Evolutionary conservation across 108 stramenopile species (phyloP), one percentile per base, ranked within the genome.

Genomic region (Cyclotella choctawhatcheeana): DNA sequence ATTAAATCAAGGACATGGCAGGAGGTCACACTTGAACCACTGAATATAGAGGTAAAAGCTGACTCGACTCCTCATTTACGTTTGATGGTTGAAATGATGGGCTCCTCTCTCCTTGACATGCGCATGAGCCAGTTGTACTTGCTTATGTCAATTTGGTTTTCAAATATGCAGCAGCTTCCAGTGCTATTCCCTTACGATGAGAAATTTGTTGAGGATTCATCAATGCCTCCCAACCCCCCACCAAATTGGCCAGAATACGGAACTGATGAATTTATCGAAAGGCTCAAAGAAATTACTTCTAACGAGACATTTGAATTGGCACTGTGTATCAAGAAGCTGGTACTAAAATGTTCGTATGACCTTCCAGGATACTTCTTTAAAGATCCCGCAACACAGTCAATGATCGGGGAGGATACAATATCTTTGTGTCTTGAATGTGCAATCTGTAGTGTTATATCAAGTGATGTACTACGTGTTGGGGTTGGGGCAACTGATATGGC

Each of bases 141-240:
- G 20, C 47, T 95, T 18, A 53, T 95, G 63, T 89, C 89, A 6
- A 58, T 93, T 34, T 95, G 89, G 89, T 92, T 83, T 66, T 64
- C 67, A n/a, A 95, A 95, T 64, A 93, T 93, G 91, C 81, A 89
- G 58, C 89, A 95, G 58, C 73, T 95, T 21, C 91, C 91, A 16
- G 44, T 84, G 14, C 61, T 91, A 70, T 95, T 91, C 65, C 89
- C 90, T 10, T 87, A 86, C 40, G 59, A 80, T 18, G 27, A 66
- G 0, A 67, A 67, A 22, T 56, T 81, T 40, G 44, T 92, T 32
- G 58, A 85, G 45, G 64, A 64, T 29, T 76, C 47, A 21, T 84
- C 86, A 43, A 76, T 12, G 5, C 44, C 22, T 47, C 65, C 73
- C 30, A 18, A 56, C 44, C 71, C 71, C 21, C 88, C 90, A 51